Base-by-base conservation (phyloP, 441 rosid species). In the Aleurites moluccanus region DNA sequence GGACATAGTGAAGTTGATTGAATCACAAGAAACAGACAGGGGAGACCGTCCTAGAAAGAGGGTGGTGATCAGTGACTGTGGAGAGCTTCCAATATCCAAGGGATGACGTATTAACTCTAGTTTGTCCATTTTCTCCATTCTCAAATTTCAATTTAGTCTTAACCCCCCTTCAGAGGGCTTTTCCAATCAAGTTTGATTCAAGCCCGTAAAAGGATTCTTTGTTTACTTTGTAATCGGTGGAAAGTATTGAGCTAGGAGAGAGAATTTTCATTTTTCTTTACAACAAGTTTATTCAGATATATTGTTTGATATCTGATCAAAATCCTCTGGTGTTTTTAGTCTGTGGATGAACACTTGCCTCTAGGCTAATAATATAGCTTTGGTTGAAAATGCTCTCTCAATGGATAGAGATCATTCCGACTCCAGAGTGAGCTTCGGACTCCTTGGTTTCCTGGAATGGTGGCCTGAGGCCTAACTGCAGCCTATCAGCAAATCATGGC, bases 1-100 rank as follows among this genome's bases (percentile, higher is more conserved):
- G 93, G 97, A 94, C 68, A 79, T 88, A 15, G 98, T 94, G 28
- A 90, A 80, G 88, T 83, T 92, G 73, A 86, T 94, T 9, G 98
- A 96, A 78, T 90, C 91, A 0, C 93, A 89, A 73, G 97, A 94
- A 79, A 96, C 99, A 0, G 98, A 94, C 82, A 84, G 98, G 85
- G 98, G 98, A 23, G 99, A 96, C 90, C 92, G 96, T 63, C 98
- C 98, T 67, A 82, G 85, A 70, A 94, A 94, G 88, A 90, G 86
- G 86, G 97, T 94, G 53, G 79, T 86, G 20, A 83, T 96, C 25
- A 84, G 86, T 44, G 98, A 96, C 38, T 90, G 90, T 50, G 98
- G 99, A 44, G 96, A 96, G 87, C 99, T 96, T 79, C 97, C 96
- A 15, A 71, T 86, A 81, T 77, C 87, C 67, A 84, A 85, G 50